Evolutionary conservation across 2,329 filamentous ascomycete genomes (phyloP).

Genomic region (Pseudogymnoascus sp.): DNA sequence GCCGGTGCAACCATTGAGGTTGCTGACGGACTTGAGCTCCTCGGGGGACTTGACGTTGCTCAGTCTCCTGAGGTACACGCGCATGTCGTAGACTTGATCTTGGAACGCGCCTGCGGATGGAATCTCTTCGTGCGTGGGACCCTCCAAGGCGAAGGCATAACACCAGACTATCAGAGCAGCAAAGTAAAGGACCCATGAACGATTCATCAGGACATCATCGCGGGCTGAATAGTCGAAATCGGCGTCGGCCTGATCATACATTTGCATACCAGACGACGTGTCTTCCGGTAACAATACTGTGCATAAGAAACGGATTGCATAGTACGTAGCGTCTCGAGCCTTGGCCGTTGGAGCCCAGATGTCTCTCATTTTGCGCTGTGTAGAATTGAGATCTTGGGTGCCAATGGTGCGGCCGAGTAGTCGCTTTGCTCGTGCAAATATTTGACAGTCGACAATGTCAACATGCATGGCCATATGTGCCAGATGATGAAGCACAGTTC

Average conservation of each 20-base stretch:
- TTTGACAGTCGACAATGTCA: conserved; percentile 94
- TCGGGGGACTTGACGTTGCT: conserved; percentile 66
- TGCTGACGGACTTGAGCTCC: conserved; percentile 63
- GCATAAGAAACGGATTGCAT: conserved; percentile 79
- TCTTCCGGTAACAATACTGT: conserved; percentile 67
- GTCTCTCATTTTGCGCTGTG: conserved; percentile 76
- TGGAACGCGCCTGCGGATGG: conserved; percentile 42
- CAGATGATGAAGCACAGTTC: conserved; percentile 82
- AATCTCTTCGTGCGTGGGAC: conserved; percentile 44
- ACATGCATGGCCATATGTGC: conserved; percentile 98
- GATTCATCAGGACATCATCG: conserved; percentile 81
- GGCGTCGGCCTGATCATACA: conserved; percentile 23
- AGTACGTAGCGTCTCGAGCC: conserved; percentile 85
- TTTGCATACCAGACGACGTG: conserved; percentile 21
- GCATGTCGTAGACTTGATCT: conserved; percentile 72
- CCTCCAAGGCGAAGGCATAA: conserved; percentile 86
- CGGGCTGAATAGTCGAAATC: conserved; percentile 64
- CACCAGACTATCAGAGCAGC: conserved; percentile 89
- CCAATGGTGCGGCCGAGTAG: conserved; percentile 81
- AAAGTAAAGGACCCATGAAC: conserved; percentile 94
- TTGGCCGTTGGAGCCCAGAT: conserved; percentile 82
- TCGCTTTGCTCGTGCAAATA: conserved; percentile 80
- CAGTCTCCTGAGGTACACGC: conserved; percentile 64
- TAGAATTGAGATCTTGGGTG: conserved; percentile 68
- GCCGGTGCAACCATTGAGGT: conserved; percentile 76